Evolutionary conservation across 192 early-diverging fungal species (phyloP).

Genomic region (Linnemannia hyalina): DNA sequence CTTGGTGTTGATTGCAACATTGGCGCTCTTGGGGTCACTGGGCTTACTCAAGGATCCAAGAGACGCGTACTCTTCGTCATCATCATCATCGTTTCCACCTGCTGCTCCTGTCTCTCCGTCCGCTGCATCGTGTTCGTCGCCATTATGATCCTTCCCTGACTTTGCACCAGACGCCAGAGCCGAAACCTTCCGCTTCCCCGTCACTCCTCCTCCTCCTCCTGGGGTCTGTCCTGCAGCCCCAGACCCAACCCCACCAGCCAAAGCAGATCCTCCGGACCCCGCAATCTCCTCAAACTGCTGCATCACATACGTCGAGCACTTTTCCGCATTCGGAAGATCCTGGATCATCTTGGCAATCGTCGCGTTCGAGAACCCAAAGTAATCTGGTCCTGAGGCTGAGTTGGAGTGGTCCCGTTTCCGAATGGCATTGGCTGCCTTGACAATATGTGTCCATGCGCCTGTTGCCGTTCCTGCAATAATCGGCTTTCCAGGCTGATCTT

Average conservation of each 20-base stretch:
- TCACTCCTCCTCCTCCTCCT: neutral
- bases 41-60: conserved; percentile 19
- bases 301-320: conserved; percentile 80
- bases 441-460: conserved; percentile 90
- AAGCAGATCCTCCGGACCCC: neutral
- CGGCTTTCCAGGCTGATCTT: conserved; percentile 80
- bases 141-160: neutral
- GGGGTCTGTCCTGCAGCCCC: neutral
- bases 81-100: conserved; percentile 12
- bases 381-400: conserved; percentile 90
- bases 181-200: conserved; percentile 13
- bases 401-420: conserved; percentile 83
- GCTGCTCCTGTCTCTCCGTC: neutral
- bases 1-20: neutral
- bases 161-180: neutral
- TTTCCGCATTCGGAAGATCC: conserved; percentile 80
- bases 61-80: conserved; percentile 37
- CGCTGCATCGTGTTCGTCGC: neutral
- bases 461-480: conserved; percentile 85
- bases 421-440: conserved; percentile 84
- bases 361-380: conserved; percentile 90
- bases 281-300: conserved; percentile 71
- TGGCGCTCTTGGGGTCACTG: neutral
- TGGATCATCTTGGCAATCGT: conserved; percentile 91
- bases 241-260: neutral